Evolutionary conservation across 2,329 filamentous ascomycete species (phyloP).

Genomic region (Penicillium sp.): DNA sequence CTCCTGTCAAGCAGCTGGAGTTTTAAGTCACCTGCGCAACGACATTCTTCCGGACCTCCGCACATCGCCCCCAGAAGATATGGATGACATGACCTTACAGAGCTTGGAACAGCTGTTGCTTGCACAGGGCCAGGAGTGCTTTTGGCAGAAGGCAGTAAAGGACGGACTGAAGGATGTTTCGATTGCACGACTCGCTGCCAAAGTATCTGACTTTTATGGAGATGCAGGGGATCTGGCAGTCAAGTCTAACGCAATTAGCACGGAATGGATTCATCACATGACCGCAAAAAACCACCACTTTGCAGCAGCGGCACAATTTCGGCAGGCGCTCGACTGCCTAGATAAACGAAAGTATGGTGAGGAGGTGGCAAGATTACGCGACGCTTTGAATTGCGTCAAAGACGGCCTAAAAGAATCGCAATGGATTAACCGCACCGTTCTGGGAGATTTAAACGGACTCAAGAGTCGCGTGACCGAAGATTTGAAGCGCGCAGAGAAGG

Average conservation of each 20-base stretch:
- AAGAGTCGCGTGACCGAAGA: conserved; percentile 84
- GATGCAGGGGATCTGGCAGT: conserved; percentile 81
- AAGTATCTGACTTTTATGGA: conserved; percentile 88
- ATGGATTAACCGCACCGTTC: conserved; percentile 78
- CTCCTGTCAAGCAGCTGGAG: conserved; percentile 83
- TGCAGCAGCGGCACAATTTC: conserved; percentile 89
- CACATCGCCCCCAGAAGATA: conserved; percentile 84
- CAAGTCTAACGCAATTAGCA: conserved; percentile 85
- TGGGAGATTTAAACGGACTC: conserved; percentile 78
- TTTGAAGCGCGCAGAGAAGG: conserved; percentile 87
- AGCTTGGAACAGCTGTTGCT: conserved; percentile 81
- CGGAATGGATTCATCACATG: conserved; percentile 97
- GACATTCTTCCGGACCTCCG: conserved; percentile 80
- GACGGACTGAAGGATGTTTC: conserved; percentile 89
- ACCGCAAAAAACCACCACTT: conserved; percentile 97
- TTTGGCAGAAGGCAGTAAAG: conserved; percentile 96
- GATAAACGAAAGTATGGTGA: conserved; percentile 96
- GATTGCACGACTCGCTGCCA: conserved; percentile 86
- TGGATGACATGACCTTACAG: conserved; percentile 86
- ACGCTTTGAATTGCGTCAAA: conserved; percentile 78
- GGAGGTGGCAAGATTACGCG: conserved; percentile 82
- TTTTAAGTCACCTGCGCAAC: conserved; percentile 74
- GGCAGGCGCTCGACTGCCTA: conserved; percentile 84
- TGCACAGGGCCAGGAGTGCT: conserved; percentile 94
- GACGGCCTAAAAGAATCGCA: conserved; percentile 83